These are phyloP conservation scores for Durotheca rogersii DNA, from an alignment of 495 filamentous ascomycete species.

Conservation along the genomic window DNA sequence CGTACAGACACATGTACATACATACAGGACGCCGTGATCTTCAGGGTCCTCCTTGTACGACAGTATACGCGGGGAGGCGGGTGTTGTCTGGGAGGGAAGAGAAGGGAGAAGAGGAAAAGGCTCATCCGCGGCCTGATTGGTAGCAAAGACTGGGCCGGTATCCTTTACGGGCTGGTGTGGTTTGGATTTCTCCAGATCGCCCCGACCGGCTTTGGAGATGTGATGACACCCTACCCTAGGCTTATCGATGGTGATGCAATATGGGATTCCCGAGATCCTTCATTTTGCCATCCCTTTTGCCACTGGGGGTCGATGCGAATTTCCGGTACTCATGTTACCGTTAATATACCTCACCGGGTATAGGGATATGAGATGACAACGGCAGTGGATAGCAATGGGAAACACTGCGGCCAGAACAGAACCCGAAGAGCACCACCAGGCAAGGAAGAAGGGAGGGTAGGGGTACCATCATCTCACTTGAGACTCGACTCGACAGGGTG, in stretches of 20 bases:
- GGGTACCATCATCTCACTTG: not conserved
- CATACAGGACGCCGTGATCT: constrained; percentile 30
- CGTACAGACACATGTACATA: constrained; percentile 34
- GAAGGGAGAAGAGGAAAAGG: no score
- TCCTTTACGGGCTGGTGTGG: constrained; percentile 10
- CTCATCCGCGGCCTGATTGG: constrained; percentile 23
- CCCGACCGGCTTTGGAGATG: constrained; percentile 18
- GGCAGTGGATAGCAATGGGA: no score
- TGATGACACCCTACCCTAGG: constrained; percentile 26
- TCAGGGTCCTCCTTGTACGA: constrained; percentile 32
- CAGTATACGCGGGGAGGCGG: constrained; percentile 30
- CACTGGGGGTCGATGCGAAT: constrained; percentile 17
- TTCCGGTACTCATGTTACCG: constrained; percentile 23
- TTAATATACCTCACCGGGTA: no score
- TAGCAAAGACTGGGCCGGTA: constrained; percentile 13
- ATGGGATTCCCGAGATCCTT: constrained; percentile 20
- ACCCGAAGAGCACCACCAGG: not conserved
- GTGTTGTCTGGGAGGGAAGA: constrained; percentile 17
- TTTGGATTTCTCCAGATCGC: constrained; percentile 24
- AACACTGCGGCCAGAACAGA: not conserved
- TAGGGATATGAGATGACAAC: constrained; percentile 18
- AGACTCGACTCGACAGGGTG: not conserved
- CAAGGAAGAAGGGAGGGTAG: no score
- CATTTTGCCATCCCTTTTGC: constrained; percentile 12
- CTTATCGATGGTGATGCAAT: constrained; percentile 27